Percentiles rank a stretch among this genome's conserved stretches.
phyloP scores from a whole-genome alignment of 139 green algal genomes.

The Chlamydomonas sp. region DNA sequence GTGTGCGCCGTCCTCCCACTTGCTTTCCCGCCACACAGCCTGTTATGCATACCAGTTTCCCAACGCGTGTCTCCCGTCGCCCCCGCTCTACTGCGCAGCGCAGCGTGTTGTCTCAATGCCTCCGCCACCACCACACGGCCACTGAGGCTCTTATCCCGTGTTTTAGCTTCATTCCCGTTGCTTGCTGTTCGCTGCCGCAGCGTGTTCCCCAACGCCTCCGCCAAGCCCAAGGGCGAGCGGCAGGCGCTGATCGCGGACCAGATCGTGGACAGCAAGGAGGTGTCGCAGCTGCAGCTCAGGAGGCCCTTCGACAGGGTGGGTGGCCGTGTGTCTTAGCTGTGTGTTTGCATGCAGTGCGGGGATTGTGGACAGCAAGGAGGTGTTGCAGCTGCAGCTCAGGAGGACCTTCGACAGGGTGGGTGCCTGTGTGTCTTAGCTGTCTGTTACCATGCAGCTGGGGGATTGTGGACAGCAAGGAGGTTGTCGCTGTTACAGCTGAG shows the following conservation, averaged over 20 bases:
- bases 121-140: background rate
- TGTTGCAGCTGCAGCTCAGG: slow-evolving; percentile 67
- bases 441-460: too few species aligned
- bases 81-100: background rate
- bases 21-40: too few species aligned
- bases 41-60: background rate
- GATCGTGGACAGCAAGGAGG: slow-evolving; percentile 71
- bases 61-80: background rate
- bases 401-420: slow-evolving; percentile 77
- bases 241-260: slow-evolving; percentile 67
- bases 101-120: background rate
- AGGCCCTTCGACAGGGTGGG: slow-evolving; percentile 78
- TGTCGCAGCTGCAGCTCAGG: slow-evolving; percentile 72
- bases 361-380: too few species aligned
- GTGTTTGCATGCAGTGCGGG: too few species aligned
- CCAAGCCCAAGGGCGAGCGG: slow-evolving; percentile 79
- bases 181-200: slow-evolving; percentile 48
- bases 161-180: background rate
- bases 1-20: too few species aligned
- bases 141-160: background rate
- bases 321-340: background rate
- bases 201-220: slow-evolving; percentile 86
- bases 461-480: too few species aligned
- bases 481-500: too few species aligned
- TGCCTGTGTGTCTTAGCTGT: too few species aligned